Evolutionary conservation across 192 early-diverging fungal species (phyloP), one percentile per base, ranked within the genome.

Genomic region (Coemansia umbellata): DNA sequence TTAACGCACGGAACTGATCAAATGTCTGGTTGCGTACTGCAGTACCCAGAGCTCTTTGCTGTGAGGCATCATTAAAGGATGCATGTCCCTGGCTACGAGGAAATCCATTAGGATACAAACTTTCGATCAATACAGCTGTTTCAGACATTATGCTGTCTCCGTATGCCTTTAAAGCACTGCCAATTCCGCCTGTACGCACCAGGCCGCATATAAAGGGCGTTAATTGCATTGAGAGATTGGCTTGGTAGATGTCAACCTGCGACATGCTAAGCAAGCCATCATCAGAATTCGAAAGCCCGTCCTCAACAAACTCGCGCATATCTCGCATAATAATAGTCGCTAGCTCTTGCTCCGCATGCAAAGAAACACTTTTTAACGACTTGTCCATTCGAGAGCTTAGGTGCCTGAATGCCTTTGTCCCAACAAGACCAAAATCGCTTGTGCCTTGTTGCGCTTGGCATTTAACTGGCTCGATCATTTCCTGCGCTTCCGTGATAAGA

Each of bases 1-100:
- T 60, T 66, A 91, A 79, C 19, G 86, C 79, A 50, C 86, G 86
- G 58, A 93, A 98, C 17, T 88, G 76, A 37, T 90, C 84, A 60
- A 94, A 88, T 2, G 87, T 85, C 90, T 96, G 92, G 13, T 71
- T 84, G 0, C 88, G 83, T 5, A 93, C 71, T 1, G 81, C 82
- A 14, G 69, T 44, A 49, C 81, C 79, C 65, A 72, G 60, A 3
- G 65, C 49, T n/a, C 69, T 58, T 50, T 75, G 73, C 63, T 66
- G 65, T 2, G 63, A 31, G 13, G 60, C 60, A 15, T 67, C 71
- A 32, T 50, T 64, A 9, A 74, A 69, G 21, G 42, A 31, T 0
- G 66, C 62, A 15, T 72, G 70, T 4, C 63, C 69, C n/a, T 41
- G 41, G 47, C 72, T 69, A 15, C 73, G 66, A 4, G 73, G 66